A percentile compares a stretch with the other conserved stretches of the same genome.
Evolutionary conservation across 441 rosid species (phyloP).

Genomic region (Mallotus repandus): DNA sequence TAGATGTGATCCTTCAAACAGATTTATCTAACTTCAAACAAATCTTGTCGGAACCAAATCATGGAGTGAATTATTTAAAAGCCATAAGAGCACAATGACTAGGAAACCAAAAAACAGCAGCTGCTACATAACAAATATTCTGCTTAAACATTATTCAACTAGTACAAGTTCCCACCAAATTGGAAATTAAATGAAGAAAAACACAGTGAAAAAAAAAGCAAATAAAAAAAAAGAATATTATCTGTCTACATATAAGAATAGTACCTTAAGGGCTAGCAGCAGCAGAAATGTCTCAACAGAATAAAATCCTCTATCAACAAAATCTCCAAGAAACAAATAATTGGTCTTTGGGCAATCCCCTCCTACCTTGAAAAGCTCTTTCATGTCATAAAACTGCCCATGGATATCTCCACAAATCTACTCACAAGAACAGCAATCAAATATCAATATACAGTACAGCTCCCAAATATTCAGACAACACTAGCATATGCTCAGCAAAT

Average conservation of each 20-base stretch:
- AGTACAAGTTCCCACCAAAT: background rate
- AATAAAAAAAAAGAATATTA: background rate
- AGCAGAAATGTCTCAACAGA: slow-evolving; percentile 93
- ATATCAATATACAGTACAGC: slow-evolving; percentile 5
- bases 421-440: slow-evolving; percentile 13
- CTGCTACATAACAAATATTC: background rate
- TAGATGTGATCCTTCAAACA: too few relatives aligned
- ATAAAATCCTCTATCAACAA: slow-evolving; percentile 91
- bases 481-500: too few relatives aligned
- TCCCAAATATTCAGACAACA: background rate
- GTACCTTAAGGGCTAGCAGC: slow-evolving; percentile 86
- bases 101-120: background rate
- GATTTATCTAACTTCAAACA: background rate
- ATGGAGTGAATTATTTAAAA: background rate
- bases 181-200: background rate
- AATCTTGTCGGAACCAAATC: background rate
- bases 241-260: slow-evolving; percentile 10
- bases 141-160: background rate
- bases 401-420: slow-evolving; percentile 96
- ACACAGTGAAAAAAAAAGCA: background rate
- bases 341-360: slow-evolving; percentile 93
- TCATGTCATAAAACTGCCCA: slow-evolving; percentile 94
- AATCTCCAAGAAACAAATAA: slow-evolving; percentile 94
- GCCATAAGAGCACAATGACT: background rate
- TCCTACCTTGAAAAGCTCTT: slow-evolving; percentile 91